Evolutionary conservation across 768 basidiomycete species (phyloP), one percentile per base, ranked within the genome.

Genomic region (Phanerochaete sordida): DNA sequence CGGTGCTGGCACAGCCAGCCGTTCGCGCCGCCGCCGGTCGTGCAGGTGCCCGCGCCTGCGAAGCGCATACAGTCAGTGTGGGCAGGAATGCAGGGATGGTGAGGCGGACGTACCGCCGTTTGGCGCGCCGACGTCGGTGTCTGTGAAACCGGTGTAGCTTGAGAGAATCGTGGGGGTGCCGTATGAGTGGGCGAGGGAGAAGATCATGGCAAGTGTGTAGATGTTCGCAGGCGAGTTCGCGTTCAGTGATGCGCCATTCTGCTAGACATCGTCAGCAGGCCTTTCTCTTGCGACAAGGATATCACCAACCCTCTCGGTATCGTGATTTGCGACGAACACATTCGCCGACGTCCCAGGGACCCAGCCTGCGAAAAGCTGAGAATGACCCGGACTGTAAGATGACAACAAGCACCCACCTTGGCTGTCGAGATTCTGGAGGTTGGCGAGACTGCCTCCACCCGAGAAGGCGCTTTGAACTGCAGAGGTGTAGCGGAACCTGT

Each of bases 1-100:
- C 86, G 82, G 63, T 88, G 86, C 65, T 88, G 86, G 67, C 86
- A 87, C 35, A 83, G 72, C 84, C 85, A 87, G 1, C 85, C 84
- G n/a, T 76, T 76, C n/a, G 74, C 68, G 2, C 84, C 86, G 11
- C 77, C 78, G 19, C 70, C 81, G 0, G 73, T 73, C 4, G 76
- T 75, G 65, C 85, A 88, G 1, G 81, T 77, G 31, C 84, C 85
- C 2, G 69, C 54, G 8, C 39, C 39, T 43, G 39, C 39, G n/a
- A n/a, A n/a, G n/a, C n/a, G 4, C 4, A 19, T 9, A 43, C 7
- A 13, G 19, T 43, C 39, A 43, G 37, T 35, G 33, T 76, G 80
- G 81, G 55, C n/a, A n/a, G n/a, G 1, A 19, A 28, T 31, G 53
- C 26, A 2, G 11, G 15, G 31, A 2, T n/a, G 13, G 1, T 43